A percentile compares a stretch with the other conserved stretches of the same genome.
Conservation (phyloP, 2,329 filamentous ascomycete genomes). For the Cadophora malorum region DNA sequence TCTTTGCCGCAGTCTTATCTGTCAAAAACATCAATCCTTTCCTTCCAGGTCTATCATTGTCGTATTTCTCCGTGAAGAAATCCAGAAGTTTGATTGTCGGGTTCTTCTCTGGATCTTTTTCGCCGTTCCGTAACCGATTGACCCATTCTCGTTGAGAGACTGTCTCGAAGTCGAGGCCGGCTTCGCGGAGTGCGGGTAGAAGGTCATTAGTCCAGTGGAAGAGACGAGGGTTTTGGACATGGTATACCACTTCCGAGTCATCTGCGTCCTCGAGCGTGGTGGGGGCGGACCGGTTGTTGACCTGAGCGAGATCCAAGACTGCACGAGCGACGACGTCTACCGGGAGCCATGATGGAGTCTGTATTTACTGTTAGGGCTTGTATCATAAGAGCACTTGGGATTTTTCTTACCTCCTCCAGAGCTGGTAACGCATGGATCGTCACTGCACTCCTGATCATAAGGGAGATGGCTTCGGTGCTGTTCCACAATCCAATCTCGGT, state of each 20-base stretch:
- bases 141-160: constrained; percentile 55
- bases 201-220: constrained; percentile 59
- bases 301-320: constrained; percentile 49
- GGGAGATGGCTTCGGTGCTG: constrained; percentile 56
- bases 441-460: constrained; percentile 55
- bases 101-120: constrained; percentile 56
- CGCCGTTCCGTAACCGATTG: constrained; percentile 50
- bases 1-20: constrained; percentile 44
- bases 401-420: constrained; percentile 49
- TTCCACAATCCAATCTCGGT: constrained; percentile 57
- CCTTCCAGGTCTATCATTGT: constrained; percentile 49
- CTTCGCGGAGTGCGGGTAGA: constrained; percentile 55
- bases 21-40: constrained; percentile 47
- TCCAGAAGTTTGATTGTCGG: constrained; percentile 61
- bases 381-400: background rate
- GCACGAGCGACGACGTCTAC: constrained; percentile 53
- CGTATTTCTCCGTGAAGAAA: constrained; percentile 58
- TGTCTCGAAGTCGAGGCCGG: constrained; percentile 53
- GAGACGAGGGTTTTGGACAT: constrained; percentile 54
- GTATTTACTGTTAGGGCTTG: background rate
- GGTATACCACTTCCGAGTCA: constrained; percentile 49
- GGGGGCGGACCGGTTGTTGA: constrained; percentile 26
- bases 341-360: constrained; percentile 52
- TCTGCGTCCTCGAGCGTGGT: constrained; percentile 45
- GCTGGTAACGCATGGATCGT: constrained; percentile 53